These are phyloP conservation scores for Nicotiana obtusifolia DNA, from an alignment of 257 asterid genomes.

Conservation along the genomic window DNA sequence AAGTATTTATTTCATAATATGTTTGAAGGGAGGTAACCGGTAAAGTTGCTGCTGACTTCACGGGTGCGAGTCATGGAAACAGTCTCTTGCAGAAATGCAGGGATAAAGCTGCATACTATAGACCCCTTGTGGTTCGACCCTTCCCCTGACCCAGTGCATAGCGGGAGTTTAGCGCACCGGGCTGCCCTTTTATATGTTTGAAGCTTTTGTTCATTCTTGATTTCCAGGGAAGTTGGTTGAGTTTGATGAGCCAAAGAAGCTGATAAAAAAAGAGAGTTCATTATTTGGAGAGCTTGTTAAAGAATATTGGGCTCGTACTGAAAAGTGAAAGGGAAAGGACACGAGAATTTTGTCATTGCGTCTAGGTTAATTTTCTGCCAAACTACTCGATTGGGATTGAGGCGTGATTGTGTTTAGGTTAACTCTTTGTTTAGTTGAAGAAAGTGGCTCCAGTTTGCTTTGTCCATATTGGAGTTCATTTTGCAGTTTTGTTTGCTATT, in stretches of 20 bases:
- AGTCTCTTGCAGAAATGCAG: too few species aligned
- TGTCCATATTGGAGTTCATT: too few species aligned
- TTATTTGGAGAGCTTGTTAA: slow-evolving; percentile 9
- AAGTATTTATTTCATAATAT: neutral
- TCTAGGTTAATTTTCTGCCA: neutral
- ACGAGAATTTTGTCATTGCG: neutral
- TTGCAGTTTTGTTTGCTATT: too few species aligned
- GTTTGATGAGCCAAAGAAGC: slow-evolving; percentile 10
- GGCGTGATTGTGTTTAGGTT: neutral
- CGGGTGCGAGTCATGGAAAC: too few species aligned
- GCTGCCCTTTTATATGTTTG: too few species aligned
- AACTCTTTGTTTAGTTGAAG: neutral
- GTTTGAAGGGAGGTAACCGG: too few species aligned
- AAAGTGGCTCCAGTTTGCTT: neutral
- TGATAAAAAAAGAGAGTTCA: neutral
- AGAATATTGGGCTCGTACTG: neutral
- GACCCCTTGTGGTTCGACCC: too few species aligned
- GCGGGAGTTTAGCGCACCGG: too few species aligned
- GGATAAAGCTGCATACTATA: too few species aligned
- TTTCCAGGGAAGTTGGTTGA: slow-evolving; percentile 3
- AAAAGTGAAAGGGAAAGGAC: neutral
- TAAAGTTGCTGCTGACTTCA: too few species aligned
- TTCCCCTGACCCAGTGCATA: too few species aligned
- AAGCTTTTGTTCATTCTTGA: neutral
- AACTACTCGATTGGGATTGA: neutral